phyloP scores from a whole-genome alignment of 176 grass and related monocot genomes.

The Rhynchospora pubera region DNA sequence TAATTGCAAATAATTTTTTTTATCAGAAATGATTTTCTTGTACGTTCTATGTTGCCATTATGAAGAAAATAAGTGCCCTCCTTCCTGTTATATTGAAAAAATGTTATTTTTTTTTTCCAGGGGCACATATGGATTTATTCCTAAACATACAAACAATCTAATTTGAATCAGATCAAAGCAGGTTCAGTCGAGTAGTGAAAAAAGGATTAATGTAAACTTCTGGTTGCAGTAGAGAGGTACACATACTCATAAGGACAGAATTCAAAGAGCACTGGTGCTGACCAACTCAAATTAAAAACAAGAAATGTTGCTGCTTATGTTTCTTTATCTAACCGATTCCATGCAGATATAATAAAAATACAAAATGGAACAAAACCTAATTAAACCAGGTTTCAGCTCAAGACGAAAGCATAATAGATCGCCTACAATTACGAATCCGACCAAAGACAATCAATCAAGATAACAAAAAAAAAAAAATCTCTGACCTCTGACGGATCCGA shows the following conservation, averaged over 20 bases:
- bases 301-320: neutral
- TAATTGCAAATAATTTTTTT: neutral
- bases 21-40: neutral
- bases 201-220: neutral
- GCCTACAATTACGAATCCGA: neutral
- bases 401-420: neutral
- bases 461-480: neutral
- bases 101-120: too few species aligned
- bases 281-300: neutral
- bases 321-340: neutral
- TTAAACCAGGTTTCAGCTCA: neutral
- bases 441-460: neutral
- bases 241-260: neutral
- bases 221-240: neutral
- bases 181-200: neutral
- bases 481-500: slow-evolving; percentile 25
- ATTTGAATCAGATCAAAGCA: neutral
- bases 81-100: too few species aligned
- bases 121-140: neutral
- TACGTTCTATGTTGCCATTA: neutral
- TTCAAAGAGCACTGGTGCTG: neutral
- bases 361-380: neutral
- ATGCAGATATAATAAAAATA: neutral
- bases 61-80: neutral
- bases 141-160: neutral